These are phyloP conservation scores for Amborella trichopoda DNA, from an alignment of 164 flowering plant species.

Conservation along the genomic window DNA sequence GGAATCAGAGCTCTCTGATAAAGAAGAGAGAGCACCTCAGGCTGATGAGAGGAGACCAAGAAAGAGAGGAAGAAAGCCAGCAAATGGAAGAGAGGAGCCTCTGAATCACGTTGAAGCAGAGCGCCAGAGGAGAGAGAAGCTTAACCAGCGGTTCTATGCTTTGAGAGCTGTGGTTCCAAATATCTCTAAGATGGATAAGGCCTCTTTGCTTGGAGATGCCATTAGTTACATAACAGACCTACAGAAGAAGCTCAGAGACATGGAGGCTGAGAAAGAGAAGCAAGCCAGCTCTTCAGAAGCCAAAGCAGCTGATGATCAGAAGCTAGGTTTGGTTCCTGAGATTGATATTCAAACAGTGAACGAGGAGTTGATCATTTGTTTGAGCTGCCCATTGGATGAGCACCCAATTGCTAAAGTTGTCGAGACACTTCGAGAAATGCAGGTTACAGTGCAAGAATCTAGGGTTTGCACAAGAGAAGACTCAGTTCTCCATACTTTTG, in stretches of 20 bases:
- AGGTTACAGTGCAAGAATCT: conserved; percentile 50
- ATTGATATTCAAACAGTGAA: conserved; percentile 43
- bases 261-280: conserved; percentile 44
- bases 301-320: conserved; percentile 13
- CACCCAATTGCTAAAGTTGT: conserved; percentile 74
- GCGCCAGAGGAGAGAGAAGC: conserved; percentile 40
- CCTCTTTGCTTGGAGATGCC: conserved; percentile 44
- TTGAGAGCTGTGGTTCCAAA: conserved; percentile 45
- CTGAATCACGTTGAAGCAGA: conserved; percentile 87
- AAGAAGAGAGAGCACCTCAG: conserved; percentile 35
- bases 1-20: conserved; percentile 77
- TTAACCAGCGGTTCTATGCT: conserved; percentile 46
- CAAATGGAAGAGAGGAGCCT: conserved; percentile 93
- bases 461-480: conserved; percentile 43
- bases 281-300: conserved; percentile 17
- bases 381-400: conserved; percentile 49
- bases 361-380: conserved; percentile 59
- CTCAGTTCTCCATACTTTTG: conserved; percentile 69
- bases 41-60: conserved; percentile 60
- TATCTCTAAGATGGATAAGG: conserved; percentile 52
- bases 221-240: conserved; percentile 40
- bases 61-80: conserved; percentile 92
- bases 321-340: conserved; percentile 14
- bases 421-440: conserved; percentile 57
- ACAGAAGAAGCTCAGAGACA: conserved; percentile 29